phyloP scores from a whole-genome alignment of 2,329 filamentous ascomycete genomes.

The Alternaria panax region DNA sequence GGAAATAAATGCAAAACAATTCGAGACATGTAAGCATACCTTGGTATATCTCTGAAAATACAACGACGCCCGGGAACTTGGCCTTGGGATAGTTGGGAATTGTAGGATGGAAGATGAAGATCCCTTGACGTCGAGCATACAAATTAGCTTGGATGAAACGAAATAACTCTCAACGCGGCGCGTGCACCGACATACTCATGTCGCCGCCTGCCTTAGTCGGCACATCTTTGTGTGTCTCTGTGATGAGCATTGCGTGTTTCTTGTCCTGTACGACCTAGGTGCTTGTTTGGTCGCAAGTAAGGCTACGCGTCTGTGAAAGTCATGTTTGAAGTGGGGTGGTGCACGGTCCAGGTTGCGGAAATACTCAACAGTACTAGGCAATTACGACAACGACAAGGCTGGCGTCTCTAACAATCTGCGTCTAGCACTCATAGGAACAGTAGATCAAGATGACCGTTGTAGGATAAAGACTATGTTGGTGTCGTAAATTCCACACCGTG shows the following conservation, averaged over 20 bases:
- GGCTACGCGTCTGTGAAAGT: conserved; percentile 6
- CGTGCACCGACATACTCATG: conserved; percentile 58
- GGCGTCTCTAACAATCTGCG: neutral
- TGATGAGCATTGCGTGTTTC: conserved; percentile 61
- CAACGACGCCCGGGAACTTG: conserved; percentile 84
- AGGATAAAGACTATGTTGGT: neutral
- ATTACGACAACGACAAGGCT: neutral
- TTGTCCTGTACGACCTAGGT: neutral
- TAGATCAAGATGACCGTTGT: neutral
- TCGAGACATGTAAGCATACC: conserved; percentile 59
- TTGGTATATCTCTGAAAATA: conserved; percentile 97
- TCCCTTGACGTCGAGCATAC: conserved; percentile 62
- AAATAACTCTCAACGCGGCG: conserved; percentile 6
- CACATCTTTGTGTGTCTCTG: conserved; percentile 67
- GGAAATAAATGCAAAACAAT: neutral
- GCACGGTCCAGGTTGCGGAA: conserved; percentile 18
- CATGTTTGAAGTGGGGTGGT: conserved; percentile 22
- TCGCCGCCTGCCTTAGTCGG: conserved; percentile 65
- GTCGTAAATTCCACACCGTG: neutral
- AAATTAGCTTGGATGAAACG: neutral
- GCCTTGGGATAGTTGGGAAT: conserved; percentile 87
- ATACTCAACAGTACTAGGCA: neutral
- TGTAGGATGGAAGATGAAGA: conserved; percentile 87
- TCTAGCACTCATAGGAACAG: no score
- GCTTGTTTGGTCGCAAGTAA: conserved; percentile 1